Evolutionary conservation across 2,329 filamentous ascomycete genomes (phyloP).

Genomic region (Colletotrichum viniferum): DNA sequence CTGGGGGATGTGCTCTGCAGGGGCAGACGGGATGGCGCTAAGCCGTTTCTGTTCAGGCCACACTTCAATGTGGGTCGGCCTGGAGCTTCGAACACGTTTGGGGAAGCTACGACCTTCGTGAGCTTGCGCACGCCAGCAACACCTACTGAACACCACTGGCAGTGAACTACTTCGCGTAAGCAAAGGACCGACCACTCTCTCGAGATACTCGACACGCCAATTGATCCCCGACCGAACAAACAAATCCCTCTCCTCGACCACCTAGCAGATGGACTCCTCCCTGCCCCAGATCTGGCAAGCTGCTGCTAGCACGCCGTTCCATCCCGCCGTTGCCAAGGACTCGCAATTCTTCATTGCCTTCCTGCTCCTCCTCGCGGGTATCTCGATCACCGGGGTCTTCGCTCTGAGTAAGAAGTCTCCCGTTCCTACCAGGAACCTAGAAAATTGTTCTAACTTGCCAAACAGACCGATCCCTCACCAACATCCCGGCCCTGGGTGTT

Average conservation of each 20-base stretch:
- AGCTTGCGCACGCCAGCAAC: background rate
- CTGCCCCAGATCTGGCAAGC: conserved; percentile 92
- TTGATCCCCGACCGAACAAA: background rate
- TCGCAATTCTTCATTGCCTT: conserved; percentile 85
- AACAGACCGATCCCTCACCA: conserved; percentile 80
- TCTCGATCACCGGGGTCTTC: conserved; percentile 79
- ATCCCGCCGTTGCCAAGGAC: conserved; percentile 79
- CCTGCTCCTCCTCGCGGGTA: conserved; percentile 71
- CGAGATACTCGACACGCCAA: background rate
- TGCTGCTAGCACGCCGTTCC: conserved; percentile 84
- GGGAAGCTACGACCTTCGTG: conserved; percentile 17
- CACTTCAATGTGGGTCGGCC: conserved; percentile 33
- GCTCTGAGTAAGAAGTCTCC: conserved; percentile 72
- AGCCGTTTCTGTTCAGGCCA: conserved; percentile 36
- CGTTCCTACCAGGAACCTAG: background rate
- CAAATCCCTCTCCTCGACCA: background rate
- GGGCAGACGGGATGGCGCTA: conserved; percentile 34
- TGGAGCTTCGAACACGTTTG: conserved; percentile 23
- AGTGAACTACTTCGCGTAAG: background rate
- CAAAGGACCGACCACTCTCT: background rate
- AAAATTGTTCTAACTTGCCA: conserved; percentile 25
- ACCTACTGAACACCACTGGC: background rate
- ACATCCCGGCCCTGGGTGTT: conserved; percentile 77
- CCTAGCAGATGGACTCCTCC: conserved; percentile 71
- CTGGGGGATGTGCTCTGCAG: conserved; percentile 25